phyloP scores from a whole-genome alignment of 2,329 filamentous ascomycete species.

The Fusarium sp. region DNA sequence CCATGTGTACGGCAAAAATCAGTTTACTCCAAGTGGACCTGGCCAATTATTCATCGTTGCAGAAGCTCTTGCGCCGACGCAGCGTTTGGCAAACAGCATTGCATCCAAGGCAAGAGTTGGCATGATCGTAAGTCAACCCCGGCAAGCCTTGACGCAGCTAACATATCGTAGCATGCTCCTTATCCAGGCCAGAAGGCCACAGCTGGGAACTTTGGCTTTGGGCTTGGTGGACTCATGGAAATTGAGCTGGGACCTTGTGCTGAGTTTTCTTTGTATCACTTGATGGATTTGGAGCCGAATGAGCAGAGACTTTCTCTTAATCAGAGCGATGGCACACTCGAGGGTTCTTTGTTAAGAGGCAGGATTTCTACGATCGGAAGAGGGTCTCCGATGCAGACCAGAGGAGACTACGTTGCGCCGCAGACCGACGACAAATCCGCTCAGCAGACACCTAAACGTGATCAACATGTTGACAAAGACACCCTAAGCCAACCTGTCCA shows the following conservation, averaged over 20 bases:
- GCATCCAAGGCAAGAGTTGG: conserved; percentile 49
- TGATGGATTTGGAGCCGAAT: conserved; percentile 57
- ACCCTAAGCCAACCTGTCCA: rapidly evolving
- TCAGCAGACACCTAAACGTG: neutral
- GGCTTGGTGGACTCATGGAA: conserved; percentile 49
- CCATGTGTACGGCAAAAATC: conserved; percentile 59
- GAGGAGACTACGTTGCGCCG: neutral
- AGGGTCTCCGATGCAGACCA: neutral
- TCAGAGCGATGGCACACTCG: rapidly evolving
- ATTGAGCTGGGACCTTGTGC: conserved; percentile 54
- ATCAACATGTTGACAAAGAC: neutral
- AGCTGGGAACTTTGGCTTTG: conserved; percentile 62
- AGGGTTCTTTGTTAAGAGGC: conserved; percentile 2
- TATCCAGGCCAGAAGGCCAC: conserved; percentile 67
- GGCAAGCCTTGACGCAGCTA: rapidly evolving
- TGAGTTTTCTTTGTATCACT: conserved; percentile 64
- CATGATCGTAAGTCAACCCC: conserved; percentile 44
- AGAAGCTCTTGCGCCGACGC: conserved; percentile 61
- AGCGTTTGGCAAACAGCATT: conserved; percentile 58
- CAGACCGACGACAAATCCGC: neutral
- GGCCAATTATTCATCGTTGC: conserved; percentile 59
- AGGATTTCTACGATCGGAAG: conserved; percentile 14
- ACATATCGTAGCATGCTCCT: conserved; percentile 54
- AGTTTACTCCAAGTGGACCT: conserved; percentile 1
- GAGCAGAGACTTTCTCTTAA: conserved; percentile 40